Evolutionary conservation across 352 stramenopile genomes (phyloP).

Genomic region (Blastocystis sp.): DNA sequence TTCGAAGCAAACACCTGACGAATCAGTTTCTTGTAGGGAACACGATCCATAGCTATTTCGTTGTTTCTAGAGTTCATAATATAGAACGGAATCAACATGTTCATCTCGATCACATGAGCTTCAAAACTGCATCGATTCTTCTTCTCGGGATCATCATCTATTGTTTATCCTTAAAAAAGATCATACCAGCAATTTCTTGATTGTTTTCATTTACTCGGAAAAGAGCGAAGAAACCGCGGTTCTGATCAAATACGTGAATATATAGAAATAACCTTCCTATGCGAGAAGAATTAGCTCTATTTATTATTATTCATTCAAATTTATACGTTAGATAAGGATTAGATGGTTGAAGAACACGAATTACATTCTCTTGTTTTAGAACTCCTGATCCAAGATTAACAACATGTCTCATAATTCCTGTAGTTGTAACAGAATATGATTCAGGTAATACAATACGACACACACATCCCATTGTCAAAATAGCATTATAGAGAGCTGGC

Average conservation of each 20-base stretch:
- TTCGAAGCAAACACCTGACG: background rate
- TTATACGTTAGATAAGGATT: slow-evolving; percentile 67
- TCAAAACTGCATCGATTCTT: slow-evolving; percentile 10
- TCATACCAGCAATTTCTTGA: background rate
- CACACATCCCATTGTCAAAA: slow-evolving; percentile 83
- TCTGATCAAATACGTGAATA: background rate
- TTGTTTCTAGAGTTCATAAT: background rate
- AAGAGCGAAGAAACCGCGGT: slow-evolving; percentile 39
- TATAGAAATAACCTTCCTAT: slow-evolving; percentile 34
- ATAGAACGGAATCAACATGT: background rate
- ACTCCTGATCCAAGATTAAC: background rate
- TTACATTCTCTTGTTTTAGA: background rate
- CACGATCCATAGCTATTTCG: background rate
- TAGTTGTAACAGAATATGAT: background rate
- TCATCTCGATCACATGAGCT: background rate
- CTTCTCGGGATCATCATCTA: slow-evolving; percentile 13
- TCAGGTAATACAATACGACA: slow-evolving; percentile 65
- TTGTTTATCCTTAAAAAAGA: background rate
- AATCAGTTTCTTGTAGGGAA: slow-evolving; percentile 46
- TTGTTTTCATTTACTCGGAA: slow-evolving; percentile 18
- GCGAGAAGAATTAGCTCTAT: slow-evolving; percentile 48
- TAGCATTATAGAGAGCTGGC: slow-evolving; percentile 76
- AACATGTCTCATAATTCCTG: slow-evolving; percentile 23
- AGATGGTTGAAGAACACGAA: too few species aligned
- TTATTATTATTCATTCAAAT: slow-evolving; percentile 65